phyloP scores from a whole-genome alignment of 768 basidiomycete genomes.

The Russula brevipes region DNA sequence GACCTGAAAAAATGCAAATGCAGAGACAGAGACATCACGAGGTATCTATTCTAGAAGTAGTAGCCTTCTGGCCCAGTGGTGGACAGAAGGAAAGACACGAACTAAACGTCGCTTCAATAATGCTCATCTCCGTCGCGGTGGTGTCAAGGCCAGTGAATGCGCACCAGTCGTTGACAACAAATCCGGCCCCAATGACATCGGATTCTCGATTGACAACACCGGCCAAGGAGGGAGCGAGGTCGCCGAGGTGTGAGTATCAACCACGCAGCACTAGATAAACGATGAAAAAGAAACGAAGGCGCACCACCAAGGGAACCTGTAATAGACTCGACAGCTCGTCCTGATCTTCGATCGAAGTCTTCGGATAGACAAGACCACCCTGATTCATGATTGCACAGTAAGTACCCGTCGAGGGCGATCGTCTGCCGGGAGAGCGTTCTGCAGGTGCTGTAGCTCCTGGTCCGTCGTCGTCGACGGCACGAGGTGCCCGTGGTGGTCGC shows the following conservation, averaged over 20 bases:
- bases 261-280: neutral
- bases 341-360: constrained; percentile 94
- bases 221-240: constrained; percentile 42
- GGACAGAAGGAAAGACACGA: no score
- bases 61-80: constrained; percentile 51
- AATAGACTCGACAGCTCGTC: constrained; percentile 92
- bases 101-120: no score
- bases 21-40: no score
- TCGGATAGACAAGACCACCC: constrained; percentile 96
- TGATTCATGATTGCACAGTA: constrained; percentile 96
- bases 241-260: neutral
- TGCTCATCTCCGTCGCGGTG: constrained; percentile 43
- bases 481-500: constrained; percentile 94
- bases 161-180: constrained; percentile 99
- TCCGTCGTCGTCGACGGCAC: no score
- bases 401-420: constrained; percentile 90
- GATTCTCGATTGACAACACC: constrained; percentile 98
- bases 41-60: no score
- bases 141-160: constrained; percentile 98
- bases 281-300: constrained; percentile 32
- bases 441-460: no score
- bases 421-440: constrained; percentile 58
- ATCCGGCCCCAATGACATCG: constrained; percentile 95
- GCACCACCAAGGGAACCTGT: constrained; percentile 89
- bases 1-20: no score